Evolutionary conservation across 148 eudicot species (phyloP).

Genomic region (Vaccinium myrtillus): DNA sequence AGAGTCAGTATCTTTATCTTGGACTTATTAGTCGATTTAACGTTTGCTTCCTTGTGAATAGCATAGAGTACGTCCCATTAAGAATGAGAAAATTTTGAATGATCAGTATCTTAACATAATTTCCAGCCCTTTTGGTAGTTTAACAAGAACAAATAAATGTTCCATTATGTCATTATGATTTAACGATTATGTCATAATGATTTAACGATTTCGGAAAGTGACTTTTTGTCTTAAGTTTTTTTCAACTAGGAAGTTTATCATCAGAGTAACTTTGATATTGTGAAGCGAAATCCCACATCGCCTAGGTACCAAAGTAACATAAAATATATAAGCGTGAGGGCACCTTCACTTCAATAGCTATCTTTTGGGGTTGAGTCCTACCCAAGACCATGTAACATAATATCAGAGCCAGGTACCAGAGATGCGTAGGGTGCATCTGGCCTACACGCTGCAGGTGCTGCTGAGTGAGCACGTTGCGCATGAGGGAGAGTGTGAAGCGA

Average conservation of each 20-base stretch:
- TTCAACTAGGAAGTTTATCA: background rate
- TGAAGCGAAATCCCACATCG: too few relatives aligned
- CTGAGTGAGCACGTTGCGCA: too few relatives aligned
- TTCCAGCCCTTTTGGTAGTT: background rate
- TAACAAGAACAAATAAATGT: conserved; percentile 1
- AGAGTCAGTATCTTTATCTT: conserved; percentile 26
- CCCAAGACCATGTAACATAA: too few relatives aligned
- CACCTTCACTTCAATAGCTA: too few relatives aligned
- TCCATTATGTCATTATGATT: background rate
- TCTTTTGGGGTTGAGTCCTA: too few relatives aligned
- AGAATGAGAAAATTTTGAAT: background rate
- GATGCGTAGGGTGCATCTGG: too few relatives aligned
- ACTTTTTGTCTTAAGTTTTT: background rate
- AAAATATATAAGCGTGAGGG: too few relatives aligned
- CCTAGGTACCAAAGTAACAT: too few relatives aligned
- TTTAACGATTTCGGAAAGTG: background rate
- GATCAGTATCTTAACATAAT: background rate
- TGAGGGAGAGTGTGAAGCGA: too few relatives aligned
- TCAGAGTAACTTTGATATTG: background rate
- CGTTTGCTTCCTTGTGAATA: background rate
- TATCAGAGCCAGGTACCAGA: too few relatives aligned
- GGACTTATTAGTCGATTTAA: background rate
- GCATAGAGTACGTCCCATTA: background rate
- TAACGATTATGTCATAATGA: background rate
- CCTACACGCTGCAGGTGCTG: too few relatives aligned